Evolutionary conservation across 2,329 filamentous ascomycete genomes (phyloP), one percentile per base, ranked within the genome.

Genomic region (Clarireedia hainanense): DNA sequence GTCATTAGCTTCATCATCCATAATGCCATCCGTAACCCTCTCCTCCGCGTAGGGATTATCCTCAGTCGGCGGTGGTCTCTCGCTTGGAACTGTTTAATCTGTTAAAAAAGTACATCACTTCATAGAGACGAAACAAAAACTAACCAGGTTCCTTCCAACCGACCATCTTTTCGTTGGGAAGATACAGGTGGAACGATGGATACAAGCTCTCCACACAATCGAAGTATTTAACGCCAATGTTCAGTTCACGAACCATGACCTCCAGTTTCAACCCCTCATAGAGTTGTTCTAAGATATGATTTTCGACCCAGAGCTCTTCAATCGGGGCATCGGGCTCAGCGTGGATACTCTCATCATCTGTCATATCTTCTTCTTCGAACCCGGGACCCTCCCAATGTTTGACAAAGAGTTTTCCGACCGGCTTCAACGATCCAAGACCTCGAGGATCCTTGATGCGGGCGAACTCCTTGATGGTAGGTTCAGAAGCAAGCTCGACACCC

Each of bases 161-260:
- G 23, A 76, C 64, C 84, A 91, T 88, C 61, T 88, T 72, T 61
- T 85, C 80, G 67, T 91, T 89, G 0, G 80, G 78, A 26, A 91
- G 72, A 56, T 82, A 81, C 0, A 75, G 78, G 65, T 87, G 82
- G 66, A 87, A 88, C 0, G 78, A 80, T 3, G 81, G 81, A 56
- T 80, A 78, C 10, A 85, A 67, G 0, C 75, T 75, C 27, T 73
- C 67, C 15, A 86, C 68, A 2, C 75, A 70, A 65, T 84, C 85
- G 66, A 91, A 80, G 67, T 86, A 90, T 60, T 74, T 76, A 24
- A 89, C 58, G 2, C 82, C 85, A 24, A 76, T 75, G 59, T 78
- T 78, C 24, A 88, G 69, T 56, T 82, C 73, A 60, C 76, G 80
- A 9, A 88, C 72, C 0, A 69, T 71, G 0, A 80, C 70, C 26